A percentile compares a stretch with the other conserved stretches of the same genome.
phyloP scores from a whole-genome alignment of 1,139 yeast genomes.

The Zygosaccharomyces sapae region DNA sequence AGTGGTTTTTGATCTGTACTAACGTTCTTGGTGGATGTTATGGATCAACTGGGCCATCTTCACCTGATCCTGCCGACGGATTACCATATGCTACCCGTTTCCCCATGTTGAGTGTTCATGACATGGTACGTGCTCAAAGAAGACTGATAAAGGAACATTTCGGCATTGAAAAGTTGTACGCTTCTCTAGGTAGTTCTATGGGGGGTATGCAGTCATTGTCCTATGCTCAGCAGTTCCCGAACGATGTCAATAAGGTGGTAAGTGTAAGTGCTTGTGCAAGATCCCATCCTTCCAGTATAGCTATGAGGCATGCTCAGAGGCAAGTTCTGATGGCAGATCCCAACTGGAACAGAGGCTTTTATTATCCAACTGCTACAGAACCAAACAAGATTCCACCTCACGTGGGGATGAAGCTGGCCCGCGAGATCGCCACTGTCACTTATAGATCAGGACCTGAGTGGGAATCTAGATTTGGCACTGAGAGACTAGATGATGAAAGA shows the following conservation, averaged over 20 bases:
- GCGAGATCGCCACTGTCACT: constrained; percentile 91
- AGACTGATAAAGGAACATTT: constrained; percentile 58
- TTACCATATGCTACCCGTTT: constrained; percentile 78
- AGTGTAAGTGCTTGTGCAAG: constrained; percentile 89
- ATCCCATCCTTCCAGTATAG: constrained; percentile 91
- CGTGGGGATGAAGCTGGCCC: constrained; percentile 88
- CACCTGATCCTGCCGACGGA: constrained; percentile 64
- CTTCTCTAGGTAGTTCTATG: constrained; percentile 89
- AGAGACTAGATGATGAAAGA: constrained; percentile 72
- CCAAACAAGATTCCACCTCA: constrained; percentile 72
- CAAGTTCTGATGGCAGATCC: constrained; percentile 94
- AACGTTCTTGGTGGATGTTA: constrained; percentile 92
- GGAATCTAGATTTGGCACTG: constrained; percentile 89
- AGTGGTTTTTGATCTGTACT: constrained; percentile 79
- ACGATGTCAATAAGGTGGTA: constrained; percentile 64
- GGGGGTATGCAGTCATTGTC: constrained; percentile 97
- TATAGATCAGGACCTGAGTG: constrained; percentile 96
- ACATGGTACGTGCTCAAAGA: constrained; percentile 88
- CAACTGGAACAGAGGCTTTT: constrained; percentile 89
- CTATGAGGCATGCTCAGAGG: constrained; percentile 87
- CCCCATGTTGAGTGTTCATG: constrained; percentile 81
- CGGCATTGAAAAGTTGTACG: constrained; percentile 60
- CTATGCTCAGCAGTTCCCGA: constrained; percentile 78
- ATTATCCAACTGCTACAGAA: constrained; percentile 45
- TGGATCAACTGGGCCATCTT: constrained; percentile 92